Conservation (phyloP, 2,329 filamentous ascomycete genomes). For the Ophiostoma australiae region DNA sequence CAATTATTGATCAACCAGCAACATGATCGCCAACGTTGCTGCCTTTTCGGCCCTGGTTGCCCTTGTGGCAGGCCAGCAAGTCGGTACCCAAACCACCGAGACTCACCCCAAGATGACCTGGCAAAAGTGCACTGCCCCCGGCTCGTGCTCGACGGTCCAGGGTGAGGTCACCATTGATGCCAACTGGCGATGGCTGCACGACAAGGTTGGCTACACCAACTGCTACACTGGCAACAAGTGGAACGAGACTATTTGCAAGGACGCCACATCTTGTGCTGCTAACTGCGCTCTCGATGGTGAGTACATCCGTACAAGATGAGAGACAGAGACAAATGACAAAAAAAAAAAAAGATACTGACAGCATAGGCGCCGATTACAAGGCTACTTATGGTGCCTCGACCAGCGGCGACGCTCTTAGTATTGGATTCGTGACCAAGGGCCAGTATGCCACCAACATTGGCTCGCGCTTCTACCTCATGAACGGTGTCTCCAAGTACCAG, state of each 20-base stretch:
- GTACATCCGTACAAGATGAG: neutral
- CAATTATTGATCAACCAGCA: conserved; percentile 15
- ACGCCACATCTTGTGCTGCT: conserved; percentile 45
- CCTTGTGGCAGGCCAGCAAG: conserved; percentile 43
- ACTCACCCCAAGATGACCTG: conserved; percentile 49
- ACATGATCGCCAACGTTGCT: conserved; percentile 29
- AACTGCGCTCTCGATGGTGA: conserved; percentile 43
- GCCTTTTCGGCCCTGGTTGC: conserved; percentile 43
- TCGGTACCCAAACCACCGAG: conserved; percentile 43
- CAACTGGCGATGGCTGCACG: conserved; percentile 57
- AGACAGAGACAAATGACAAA: neutral
- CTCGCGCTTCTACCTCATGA: conserved; percentile 35
- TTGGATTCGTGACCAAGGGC: conserved; percentile 44
- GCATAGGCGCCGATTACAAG: conserved; percentile 51
- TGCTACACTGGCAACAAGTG: conserved; percentile 47
- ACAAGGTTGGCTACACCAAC: conserved; percentile 43
- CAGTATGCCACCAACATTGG: conserved; percentile 39
- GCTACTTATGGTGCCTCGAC: conserved; percentile 49
- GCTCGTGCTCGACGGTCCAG: conserved; percentile 44
- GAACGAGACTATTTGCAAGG: conserved; percentile 46
- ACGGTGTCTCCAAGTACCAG: conserved; percentile 33
- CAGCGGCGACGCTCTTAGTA: conserved; percentile 43
- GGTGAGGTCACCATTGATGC: conserved; percentile 50
- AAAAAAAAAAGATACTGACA: conserved; percentile 11
- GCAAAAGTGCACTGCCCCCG: conserved; percentile 45